phyloP scores from a whole-genome alignment of 2,329 filamentous ascomycete species.

The Meredithiella fracta region DNA sequence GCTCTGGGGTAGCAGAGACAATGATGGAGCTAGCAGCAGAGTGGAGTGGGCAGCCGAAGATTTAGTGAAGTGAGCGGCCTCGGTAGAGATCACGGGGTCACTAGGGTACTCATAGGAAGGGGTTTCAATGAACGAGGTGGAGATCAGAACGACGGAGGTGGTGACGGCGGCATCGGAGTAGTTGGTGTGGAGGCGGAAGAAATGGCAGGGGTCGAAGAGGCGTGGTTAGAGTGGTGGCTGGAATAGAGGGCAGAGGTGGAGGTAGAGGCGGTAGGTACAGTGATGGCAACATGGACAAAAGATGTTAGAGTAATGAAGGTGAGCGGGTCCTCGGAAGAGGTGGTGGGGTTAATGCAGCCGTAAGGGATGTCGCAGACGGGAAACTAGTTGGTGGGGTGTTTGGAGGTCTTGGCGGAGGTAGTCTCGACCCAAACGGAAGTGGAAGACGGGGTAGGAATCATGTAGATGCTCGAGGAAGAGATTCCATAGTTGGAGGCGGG shows the following conservation, averaged over 20 bases:
- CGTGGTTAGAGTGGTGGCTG: background rate
- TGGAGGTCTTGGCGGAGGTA: background rate
- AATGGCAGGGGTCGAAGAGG: background rate
- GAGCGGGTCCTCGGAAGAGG: slow-evolving; percentile 1
- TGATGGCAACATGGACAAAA: slow-evolving; percentile 9
- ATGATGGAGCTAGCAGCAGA: slow-evolving; percentile 1
- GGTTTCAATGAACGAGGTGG: background rate
- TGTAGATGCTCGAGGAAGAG: background rate
- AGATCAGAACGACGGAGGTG: background rate
- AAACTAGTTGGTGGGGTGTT: background rate
- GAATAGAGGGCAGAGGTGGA: slow-evolving; percentile 4
- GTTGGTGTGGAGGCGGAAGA: slow-evolving; percentile 1
- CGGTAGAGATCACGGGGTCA: too few species aligned
- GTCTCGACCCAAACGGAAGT: background rate
- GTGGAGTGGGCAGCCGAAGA: background rate
- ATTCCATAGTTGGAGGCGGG: background rate
- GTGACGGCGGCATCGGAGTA: background rate
- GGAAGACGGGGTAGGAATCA: background rate
- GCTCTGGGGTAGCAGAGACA: slow-evolving; percentile 4
- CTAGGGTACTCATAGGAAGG: slow-evolving; percentile 2
- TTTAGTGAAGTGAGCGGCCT: background rate
- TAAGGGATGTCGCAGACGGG: slow-evolving; percentile 10
- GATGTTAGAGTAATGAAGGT: slow-evolving; percentile 12
- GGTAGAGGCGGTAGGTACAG: slow-evolving; percentile 5
- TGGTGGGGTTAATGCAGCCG: slow-evolving; percentile 11